Evolutionary conservation across 1,139 yeast species (phyloP), one percentile per base, ranked within the genome.

Genomic region (Nakaseomyces nivariensis): DNA sequence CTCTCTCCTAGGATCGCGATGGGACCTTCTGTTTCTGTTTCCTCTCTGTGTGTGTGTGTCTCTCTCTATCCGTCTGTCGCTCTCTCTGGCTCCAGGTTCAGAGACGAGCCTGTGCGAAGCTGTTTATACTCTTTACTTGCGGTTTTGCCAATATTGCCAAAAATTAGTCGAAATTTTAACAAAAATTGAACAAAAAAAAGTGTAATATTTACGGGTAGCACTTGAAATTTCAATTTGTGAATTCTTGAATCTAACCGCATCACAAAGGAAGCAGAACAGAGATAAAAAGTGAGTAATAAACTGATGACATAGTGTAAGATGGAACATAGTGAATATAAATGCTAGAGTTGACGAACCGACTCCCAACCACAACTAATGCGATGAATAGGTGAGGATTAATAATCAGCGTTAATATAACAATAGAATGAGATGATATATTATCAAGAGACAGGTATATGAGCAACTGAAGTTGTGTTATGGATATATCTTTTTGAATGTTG

Each of bases 211-310:
- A 24, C 6, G 25, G 11, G 8, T 26, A 9, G 10, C 3, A 33
- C 5, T 7, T 33, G 36, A 11, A 11, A 33, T 33, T 33, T 33
- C 13, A 8, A 8, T 24, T 5, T 38, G 24, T 41, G 33, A 41
- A 26, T 41, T 27, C 25, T 41, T 41, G 24, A 41, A 41, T 17
- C 44, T 27, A 33, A 41, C 34, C 25, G 44, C 43, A 37, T 38
- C 37, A 43, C 42, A 32, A 45, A 51, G 48, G 51, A 52, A 46
- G 47, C 51, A 51, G 51, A 52, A 54, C 52, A 50, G 52, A 53
- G 50, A 54, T 33, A 42, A 38, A 52, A 52, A 49, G 51, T 48
- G 51, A 48, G 51, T 41, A 50, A 13, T 36, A 9, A 17, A 36
- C 7, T 17, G 38, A 36, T 11, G n/a, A 33, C 36, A 33, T 11